Evolutionary conservation across 805 yeast species (phyloP), one percentile per base, ranked within the genome.

Genomic region (Cyberlindnera euphorbiiphila): DNA sequence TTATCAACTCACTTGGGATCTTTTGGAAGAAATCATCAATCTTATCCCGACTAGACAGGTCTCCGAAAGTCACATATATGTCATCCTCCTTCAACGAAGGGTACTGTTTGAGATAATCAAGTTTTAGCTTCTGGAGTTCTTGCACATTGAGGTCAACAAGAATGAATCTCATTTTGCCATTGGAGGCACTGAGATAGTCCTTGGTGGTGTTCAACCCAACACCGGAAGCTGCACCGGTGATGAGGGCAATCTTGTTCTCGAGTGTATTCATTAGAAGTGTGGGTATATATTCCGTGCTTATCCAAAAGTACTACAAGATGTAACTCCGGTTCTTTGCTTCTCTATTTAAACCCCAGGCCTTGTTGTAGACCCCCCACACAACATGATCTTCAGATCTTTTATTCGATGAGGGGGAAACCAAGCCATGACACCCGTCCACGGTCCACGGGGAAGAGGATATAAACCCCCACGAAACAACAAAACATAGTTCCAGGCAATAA

Each of bases 141-240:
- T 74, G 80, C 22, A 67, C 48, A 59, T 95, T 77, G 60, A 95
- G 74, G 15, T 95, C 95, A 6, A 87, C 71, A 20, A 86, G 69
- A 42, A 86, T 69, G 49, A 86, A 70, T 54, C 81, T 79, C 54
- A 82, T 60, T 12, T 76, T 59, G 13, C 95, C 95, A 32, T 74
- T 66, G 20, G 89, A 71, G 11, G 82, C 81, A 14, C 48, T 76
- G 18, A 95, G 87, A 49, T 85, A 78, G 57, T 88, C 95, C 37
- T 68, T 64, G 12, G 96, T 96, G 12, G 95, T 86, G 40, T 93
- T 91, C 46, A 76, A 77, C 6, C 98, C 98, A 53, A 89, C 91
- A 33, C 98, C 98, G 6, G 95, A 78, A 22, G 95, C 85, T 7
- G 97, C 97, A 42, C 97, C 98, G 13, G 98, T 86, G 51, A 89